A percentile compares a stretch with the other conserved stretches of the same genome.
These are phyloP conservation scores for Avena atlantica DNA, from an alignment of 176 grass and related monocot species.

Conservation along the genomic window DNA sequence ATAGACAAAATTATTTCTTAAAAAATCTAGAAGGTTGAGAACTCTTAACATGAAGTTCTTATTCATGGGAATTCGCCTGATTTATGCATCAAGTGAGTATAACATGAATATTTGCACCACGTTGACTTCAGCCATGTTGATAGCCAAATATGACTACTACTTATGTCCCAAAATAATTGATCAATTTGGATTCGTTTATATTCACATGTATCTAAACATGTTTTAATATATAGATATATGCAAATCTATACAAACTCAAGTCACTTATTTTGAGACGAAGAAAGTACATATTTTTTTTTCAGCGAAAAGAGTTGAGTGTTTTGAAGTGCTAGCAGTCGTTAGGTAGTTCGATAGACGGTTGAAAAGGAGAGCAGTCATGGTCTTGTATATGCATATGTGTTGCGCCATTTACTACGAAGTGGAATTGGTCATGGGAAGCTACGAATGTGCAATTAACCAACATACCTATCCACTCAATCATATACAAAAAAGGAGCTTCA, in stretches of 20 bases:
- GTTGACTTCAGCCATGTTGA: too few relatives aligned
- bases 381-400: not conserved
- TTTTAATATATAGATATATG: too few relatives aligned
- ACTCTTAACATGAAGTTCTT: too few relatives aligned
- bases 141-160: too few relatives aligned
- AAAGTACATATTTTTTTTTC: not conserved
- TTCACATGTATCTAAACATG: too few relatives aligned
- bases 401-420: not conserved
- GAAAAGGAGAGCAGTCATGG: not conserved
- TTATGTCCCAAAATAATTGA: too few relatives aligned
- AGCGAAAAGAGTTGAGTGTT: not conserved
- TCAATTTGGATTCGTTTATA: too few relatives aligned
- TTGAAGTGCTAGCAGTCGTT: not conserved
- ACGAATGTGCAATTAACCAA: not conserved
- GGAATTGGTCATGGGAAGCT: conserved; percentile 11
- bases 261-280: not conserved
- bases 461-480: not conserved
- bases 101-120: too few relatives aligned
- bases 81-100: too few relatives aligned
- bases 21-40: too few relatives aligned
- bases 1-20: too few relatives aligned
- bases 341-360: not conserved
- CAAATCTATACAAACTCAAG: not conserved
- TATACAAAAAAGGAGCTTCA: not conserved
- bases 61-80: too few relatives aligned